Evolutionary conservation across 148 eudicot species (phyloP), one percentile per base, ranked within the genome.

Genomic region (Pharnaceum exiguum): DNA sequence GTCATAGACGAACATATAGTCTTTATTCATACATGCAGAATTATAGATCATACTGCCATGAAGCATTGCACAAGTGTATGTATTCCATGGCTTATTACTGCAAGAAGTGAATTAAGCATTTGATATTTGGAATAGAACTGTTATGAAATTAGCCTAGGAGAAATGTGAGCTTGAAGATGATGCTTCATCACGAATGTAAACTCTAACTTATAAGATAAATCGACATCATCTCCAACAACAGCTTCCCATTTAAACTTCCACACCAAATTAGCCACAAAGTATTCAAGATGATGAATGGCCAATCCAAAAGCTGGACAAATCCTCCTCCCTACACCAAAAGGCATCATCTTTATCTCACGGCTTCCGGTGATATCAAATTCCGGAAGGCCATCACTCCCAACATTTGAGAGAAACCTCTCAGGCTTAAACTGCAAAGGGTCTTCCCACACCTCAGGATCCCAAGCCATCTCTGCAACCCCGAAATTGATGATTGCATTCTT

Each of bases 321-420:
- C 60, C 80, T 78, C 65, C 86, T 64, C 8, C 86, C 86, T 0
- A 55, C 86, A 13, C 86, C 86, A 29, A 79, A 71, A 16, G 88
- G 88, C 84, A 82, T 79, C 90, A 81, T 84, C 67, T 84, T 84
- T 1, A 84, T 80, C 75, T 78, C 90, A 46, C 61, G 69, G 8
- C 69, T 83, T 26, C 89, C 76, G 0, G 74, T 46, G 10, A 46
- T 73, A 21, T 66, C 69, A 33, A 59, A 57, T 2, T 82, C 77
- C 32, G 82, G 84, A 2, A 1, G 25, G 25, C 5, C 12, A 10
- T 29, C 51, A n/a, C n/a, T n/a, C n/a, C n/a, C n/a, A 4, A 21
- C 51, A 10, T 4, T 23, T 19, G 51, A 46, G 22, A 46, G 51
- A 7, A 46, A 46, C 17, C 51, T 46, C 28, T 46, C 51, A 46